These are phyloP conservation scores for Fraxinus floribunda DNA, from an alignment of 305 asterid genomes.

Conservation along the genomic window DNA sequence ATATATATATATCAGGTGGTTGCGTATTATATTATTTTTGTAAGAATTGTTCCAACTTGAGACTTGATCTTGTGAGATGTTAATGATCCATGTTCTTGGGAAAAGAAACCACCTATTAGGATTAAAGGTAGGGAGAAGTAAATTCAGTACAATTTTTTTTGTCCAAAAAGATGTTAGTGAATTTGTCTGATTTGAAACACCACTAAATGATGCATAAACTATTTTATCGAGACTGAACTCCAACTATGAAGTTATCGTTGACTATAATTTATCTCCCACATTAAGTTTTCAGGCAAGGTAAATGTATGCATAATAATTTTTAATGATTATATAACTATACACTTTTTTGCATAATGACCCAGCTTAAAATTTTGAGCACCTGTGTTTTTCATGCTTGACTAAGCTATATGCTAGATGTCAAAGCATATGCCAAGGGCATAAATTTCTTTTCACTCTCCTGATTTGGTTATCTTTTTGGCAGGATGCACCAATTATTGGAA, in stretches of 20 bases:
- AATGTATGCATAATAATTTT: not conserved
- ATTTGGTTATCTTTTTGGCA: slow-evolving; percentile 43
- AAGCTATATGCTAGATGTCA: slow-evolving; percentile 14
- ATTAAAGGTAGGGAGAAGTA: not conserved
- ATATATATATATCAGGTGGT: slow-evolving; percentile 1
- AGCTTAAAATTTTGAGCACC: slow-evolving; percentile 8
- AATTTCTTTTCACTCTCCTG: slow-evolving; percentile 7
- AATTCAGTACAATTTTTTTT: not conserved
- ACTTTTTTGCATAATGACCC: not conserved
- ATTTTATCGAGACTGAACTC: slow-evolving; percentile 9
- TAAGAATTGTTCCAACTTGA: slow-evolving; percentile 15
- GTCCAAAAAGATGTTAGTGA: not conserved
- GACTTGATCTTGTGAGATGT: slow-evolving; percentile 17
- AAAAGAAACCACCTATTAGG: not conserved
- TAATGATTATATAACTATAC: not conserved
- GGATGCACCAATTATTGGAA: slow-evolving; percentile 79
- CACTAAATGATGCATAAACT: not conserved
- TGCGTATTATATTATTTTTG: slow-evolving; percentile 2
- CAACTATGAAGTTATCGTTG: slow-evolving; percentile 1
- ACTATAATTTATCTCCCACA: not conserved
- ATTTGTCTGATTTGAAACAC: not conserved
- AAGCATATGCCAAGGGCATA: not conserved
- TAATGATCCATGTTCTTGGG: not conserved
- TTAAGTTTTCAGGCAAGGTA: not conserved
- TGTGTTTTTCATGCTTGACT: slow-evolving; percentile 11